phyloP scores from a whole-genome alignment of 2,329 filamentous ascomycete genomes.

The Pezicula carpinea region DNA sequence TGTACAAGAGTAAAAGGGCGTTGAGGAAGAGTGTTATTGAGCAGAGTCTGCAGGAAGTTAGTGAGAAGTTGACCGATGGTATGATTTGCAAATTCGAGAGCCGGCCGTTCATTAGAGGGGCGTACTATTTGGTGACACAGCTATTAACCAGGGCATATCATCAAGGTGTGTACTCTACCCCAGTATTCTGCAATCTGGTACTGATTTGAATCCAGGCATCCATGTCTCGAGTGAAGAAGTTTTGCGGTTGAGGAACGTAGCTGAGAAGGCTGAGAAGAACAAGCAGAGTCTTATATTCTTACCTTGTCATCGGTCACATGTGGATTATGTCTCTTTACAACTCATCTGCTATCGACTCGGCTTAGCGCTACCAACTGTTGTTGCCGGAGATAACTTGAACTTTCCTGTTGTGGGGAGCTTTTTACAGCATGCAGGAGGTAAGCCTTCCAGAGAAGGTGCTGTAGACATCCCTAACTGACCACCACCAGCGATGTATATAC shows the following conservation, averaged over 20 bases:
- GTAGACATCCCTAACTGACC: slow-evolving; percentile 2
- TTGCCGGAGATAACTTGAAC: slow-evolving; percentile 94
- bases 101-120: slow-evolving; percentile 83
- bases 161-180: slow-evolving; percentile 53
- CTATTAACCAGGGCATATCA: slow-evolving; percentile 90
- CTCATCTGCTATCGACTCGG: slow-evolving; percentile 93
- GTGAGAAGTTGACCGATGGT: slow-evolving; percentile 79
- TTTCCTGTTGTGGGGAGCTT: slow-evolving; percentile 87
- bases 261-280: slow-evolving; percentile 74
- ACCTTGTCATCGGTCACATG: slow-evolving; percentile 89
- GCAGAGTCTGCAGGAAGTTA: slow-evolving; percentile 70
- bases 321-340: slow-evolving; percentile 93
- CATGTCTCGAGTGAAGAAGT: slow-evolving; percentile 96
- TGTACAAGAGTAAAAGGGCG: slow-evolving; percentile 47
- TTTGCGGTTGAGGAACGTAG: slow-evolving; percentile 73
- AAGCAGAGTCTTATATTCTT: slow-evolving; percentile 96
- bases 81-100: slow-evolving; percentile 99
- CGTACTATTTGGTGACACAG: slow-evolving; percentile 87
- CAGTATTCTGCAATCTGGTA: not conserved
- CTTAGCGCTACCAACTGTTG: slow-evolving; percentile 82
- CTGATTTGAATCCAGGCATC: slow-evolving; percentile 47
- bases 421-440: slow-evolving; percentile 76
- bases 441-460: slow-evolving; percentile 9
- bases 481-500: slow-evolving; percentile 85
- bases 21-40: slow-evolving; percentile 63